Base-by-base conservation (phyloP, 345 rosid genomes). In the Melaleuca alternifolia region DNA sequence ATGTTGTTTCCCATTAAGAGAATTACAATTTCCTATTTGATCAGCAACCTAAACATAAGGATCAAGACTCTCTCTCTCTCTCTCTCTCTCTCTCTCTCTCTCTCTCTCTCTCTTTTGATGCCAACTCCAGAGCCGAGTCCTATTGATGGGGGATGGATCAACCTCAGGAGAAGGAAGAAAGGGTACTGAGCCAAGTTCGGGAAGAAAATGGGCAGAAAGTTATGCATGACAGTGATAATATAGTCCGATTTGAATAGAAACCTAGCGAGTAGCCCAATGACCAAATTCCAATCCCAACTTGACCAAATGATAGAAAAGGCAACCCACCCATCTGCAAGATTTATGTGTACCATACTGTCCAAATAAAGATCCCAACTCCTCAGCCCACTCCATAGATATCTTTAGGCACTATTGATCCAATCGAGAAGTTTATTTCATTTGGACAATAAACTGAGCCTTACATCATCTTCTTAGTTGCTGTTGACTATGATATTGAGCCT, bases 221-320 rank as follows among this genome's bases (percentile, higher is more conserved):
- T 20, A 30, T 62, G 44, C 76, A 62, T 7, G 21, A 62, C 7
- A 28, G 21, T 62, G 44, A 62, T 62, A 30, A 16, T 62, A 15
- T 1, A 0, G 10, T 16, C 1, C 11, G 30, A 6, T 41, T 30
- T 62, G 6, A 30, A 62, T 5, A 62, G 76, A 10, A 62, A 62
- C 41, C 44, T 0, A 14, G 0, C 6, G 5, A 62, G 76, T 3
- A 14, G 11, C 44, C 0, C 20, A 52, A 2, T 15, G 15, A 15
- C 54, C 54, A 52, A 52, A 52, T 52, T 52, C 16, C 6, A 52
- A 13, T 52, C 54, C 20, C 54, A 52, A 52, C 14, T 52, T 20
- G 20, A 2, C 54, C 6, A 71, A 18, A 30, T 14, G 7, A 20
- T 3, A 30, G 2, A 71, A n/a, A 20, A 71, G 79, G 26, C n/a